Conservation (phyloP, 2,329 filamentous ascomycete genomes). For the Xylaria sp. region DNA sequence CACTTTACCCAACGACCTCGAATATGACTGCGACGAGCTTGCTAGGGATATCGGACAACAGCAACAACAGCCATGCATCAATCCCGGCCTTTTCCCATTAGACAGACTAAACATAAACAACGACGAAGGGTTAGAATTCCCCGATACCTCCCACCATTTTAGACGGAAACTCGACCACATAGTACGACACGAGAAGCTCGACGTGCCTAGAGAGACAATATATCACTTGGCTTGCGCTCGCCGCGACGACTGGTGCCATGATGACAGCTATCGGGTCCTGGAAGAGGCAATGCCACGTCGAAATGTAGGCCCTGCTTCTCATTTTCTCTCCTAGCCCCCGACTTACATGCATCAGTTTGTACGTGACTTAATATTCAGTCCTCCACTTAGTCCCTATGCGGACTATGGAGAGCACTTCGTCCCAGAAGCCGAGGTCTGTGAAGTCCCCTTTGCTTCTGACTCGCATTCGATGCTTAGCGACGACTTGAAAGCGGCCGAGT, state of each 20-base stretch:
- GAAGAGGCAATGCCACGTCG: conserved; percentile 21
- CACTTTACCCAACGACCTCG: conserved; percentile 44
- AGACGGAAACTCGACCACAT: conserved; percentile 25
- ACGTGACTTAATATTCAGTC: conserved; percentile 42
- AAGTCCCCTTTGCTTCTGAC: conserved; percentile 46
- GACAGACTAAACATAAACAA: conserved; percentile 43
- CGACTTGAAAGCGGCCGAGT: conserved; percentile 44
- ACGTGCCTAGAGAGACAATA: conserved; percentile 41
- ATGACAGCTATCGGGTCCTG: conserved; percentile 32
- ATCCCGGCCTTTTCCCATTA: conserved; percentile 40
- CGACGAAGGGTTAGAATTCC: conserved; percentile 46
- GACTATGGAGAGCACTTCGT: conserved; percentile 40
- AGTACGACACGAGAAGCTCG: conserved; percentile 41
- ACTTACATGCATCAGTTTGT: conserved; percentile 37
- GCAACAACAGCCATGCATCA: conserved; percentile 33
- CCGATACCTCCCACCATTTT: conserved; percentile 35
- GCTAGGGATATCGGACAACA: conserved; percentile 33
- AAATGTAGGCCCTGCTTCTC: conserved; percentile 32
- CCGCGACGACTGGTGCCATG: conserved; percentile 35
- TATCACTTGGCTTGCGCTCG: conserved; percentile 38
- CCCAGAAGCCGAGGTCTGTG: conserved; percentile 42
- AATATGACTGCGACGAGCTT: conserved; percentile 46
- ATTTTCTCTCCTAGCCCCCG: conserved; percentile 3
- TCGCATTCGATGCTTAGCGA: conserved; percentile 44
- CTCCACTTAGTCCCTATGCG: conserved; percentile 44